Evolutionary conservation across 1,284 basidiomycete species (phyloP), one percentile per base, ranked within the genome.

Genomic region (Microbotryomycetes sp.): DNA sequence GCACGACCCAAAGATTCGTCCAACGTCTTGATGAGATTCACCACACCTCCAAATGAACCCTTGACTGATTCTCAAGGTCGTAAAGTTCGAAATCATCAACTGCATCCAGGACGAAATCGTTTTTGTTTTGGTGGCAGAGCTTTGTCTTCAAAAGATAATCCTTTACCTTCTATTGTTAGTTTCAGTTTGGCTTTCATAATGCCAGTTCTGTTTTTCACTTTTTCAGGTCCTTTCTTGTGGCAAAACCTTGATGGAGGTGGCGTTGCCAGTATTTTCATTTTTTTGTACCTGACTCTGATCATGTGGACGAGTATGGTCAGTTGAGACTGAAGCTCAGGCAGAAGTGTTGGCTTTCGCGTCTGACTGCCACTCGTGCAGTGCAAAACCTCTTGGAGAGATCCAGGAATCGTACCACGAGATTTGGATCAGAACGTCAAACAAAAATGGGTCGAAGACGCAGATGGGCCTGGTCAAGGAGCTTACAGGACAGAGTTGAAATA

Each of bases 361-460:
- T 29, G 3, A 7, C 28, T 25, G 25, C 30, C 12, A 22, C 22
- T 4, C 22, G 3, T 3, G 12, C 54, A 66, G 67, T 46, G 63
- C 59, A 56, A 56, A 26, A 68, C 72, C 79, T 86, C 89, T 4
- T 85, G 86, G 69, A 81, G 84, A 54, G 92, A 97, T 75, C 92
- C 92, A 52, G 92, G 91, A 5, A 91, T 96, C 63, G 76, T 97
- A 29, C 92, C 92, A 12, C 82, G 91, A 3, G 79, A 86, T 73
- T 77, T 96, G 22, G 92, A 96, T 77, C 85, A 81, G 25, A 84
- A 89, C 65, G 91, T 83, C 84, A 31, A 77, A 80, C 7, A 79
- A 74, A 32, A 82, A 80, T 81, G 60, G 81, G 80, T 56, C 87
- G 32, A 59, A 31, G 65, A 65, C 49, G 60, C 64, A 14, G 57